Conservation (phyloP, 2,329 filamentous ascomycete genomes). For the Penicillium sp. region DNA sequence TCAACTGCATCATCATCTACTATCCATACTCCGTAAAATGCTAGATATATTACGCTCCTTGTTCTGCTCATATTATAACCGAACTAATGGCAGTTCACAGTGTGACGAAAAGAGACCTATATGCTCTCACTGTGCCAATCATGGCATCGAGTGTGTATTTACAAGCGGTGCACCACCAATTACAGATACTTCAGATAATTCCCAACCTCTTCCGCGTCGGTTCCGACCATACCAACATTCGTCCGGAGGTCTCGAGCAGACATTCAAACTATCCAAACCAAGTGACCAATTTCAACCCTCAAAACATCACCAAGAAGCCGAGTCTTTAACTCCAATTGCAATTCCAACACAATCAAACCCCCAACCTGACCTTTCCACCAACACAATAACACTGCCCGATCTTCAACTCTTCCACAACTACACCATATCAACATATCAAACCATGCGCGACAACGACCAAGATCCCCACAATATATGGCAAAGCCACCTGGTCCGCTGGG, state of each 20-base stretch:
- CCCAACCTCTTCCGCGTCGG: neutral
- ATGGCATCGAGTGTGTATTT: constrained; percentile 2
- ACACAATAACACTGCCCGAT: neutral
- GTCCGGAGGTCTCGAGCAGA: neutral
- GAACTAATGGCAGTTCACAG: neutral
- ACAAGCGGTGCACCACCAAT: neutral
- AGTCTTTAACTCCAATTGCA: neutral
- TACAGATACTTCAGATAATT: neutral
- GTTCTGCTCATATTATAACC: neutral
- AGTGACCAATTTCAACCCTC: neutral
- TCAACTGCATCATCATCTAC: neutral
- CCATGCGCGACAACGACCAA: neutral
- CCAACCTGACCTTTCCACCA: neutral
- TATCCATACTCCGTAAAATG: neutral
- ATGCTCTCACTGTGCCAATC: constrained; percentile 5
- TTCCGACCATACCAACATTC: neutral
- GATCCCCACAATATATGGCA: constrained; percentile 24
- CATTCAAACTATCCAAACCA: neutral
- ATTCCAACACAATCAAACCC: too few relatives aligned
- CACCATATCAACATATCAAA: constrained; percentile 1
- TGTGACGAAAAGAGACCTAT: constrained; percentile 9
- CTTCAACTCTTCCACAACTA: constrained; percentile 7
- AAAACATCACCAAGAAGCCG: neutral
- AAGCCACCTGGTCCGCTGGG: constrained; percentile 28
- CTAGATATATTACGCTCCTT: neutral